A percentile compares a stretch with the other conserved stretches of the same genome.
Evolutionary conservation across 345 rosid genomes (phyloP).

Genomic region (Hibiscus trionum): DNA sequence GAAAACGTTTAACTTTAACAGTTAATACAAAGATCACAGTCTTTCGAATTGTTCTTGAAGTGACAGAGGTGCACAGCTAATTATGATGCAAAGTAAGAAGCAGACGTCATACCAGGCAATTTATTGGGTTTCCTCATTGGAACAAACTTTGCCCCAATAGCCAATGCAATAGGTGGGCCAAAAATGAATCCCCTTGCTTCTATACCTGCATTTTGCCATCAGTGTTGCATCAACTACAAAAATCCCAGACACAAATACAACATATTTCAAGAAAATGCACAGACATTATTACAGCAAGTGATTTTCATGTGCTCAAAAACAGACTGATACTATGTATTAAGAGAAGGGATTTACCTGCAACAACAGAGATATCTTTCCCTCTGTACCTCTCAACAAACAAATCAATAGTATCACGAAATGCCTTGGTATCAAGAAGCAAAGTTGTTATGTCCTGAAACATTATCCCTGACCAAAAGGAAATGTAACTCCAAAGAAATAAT

Average conservation of each 20-base stretch:
- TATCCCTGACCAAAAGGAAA: slow-evolving; percentile 46
- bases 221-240: neutral
- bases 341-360: slow-evolving; percentile 46
- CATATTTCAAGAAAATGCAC: neutral
- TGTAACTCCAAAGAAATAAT: neutral
- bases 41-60: neutral
- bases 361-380: slow-evolving; percentile 56
- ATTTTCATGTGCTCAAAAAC: neutral
- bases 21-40: neutral
- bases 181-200: slow-evolving; percentile 99
- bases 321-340: neutral
- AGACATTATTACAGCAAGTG: neutral
- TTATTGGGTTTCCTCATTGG: slow-evolving; percentile 97
- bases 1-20: slow-evolving; percentile 1
- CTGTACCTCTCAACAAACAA: slow-evolving; percentile 78
- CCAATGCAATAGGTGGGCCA: slow-evolving; percentile 98
- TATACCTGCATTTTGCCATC: slow-evolving; percentile 43
- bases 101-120: slow-evolving; percentile 57
- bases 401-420: slow-evolving; percentile 71
- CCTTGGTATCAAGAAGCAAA: slow-evolving; percentile 60
- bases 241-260: neutral
- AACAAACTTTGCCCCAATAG: slow-evolving; percentile 97
- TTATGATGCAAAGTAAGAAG: neutral
- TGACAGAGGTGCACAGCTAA: neutral
- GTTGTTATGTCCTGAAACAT: slow-evolving; percentile 87